phyloP scores from a whole-genome alignment of 2,329 filamentous ascomycete species.

The Purpureocillium takamizusanense region DNA sequence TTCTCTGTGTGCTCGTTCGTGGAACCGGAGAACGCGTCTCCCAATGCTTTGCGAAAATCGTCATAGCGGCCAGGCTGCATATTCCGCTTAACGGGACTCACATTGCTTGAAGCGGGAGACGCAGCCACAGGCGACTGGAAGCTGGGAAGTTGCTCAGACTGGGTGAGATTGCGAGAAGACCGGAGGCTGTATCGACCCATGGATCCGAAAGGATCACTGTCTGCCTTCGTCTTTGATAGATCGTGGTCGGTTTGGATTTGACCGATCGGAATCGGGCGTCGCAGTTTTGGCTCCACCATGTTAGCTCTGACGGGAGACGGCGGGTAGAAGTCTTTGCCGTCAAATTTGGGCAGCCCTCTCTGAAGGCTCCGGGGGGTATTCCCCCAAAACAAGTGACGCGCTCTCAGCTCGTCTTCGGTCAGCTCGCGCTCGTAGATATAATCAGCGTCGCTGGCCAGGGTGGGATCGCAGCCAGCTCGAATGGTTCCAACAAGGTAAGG shows the following conservation, averaged over 20 bases:
- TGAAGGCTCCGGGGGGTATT: slow-evolving; percentile 40
- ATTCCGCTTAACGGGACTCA: slow-evolving; percentile 13
- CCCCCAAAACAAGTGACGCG: slow-evolving; percentile 53
- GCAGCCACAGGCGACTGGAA: slow-evolving; percentile 11
- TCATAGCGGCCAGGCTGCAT: slow-evolving; percentile 15
- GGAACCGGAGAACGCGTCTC: slow-evolving; percentile 2
- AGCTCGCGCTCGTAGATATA: slow-evolving; percentile 48
- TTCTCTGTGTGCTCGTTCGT: slow-evolving; percentile 11
- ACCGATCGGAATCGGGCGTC: slow-evolving; percentile 1
- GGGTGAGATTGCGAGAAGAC: slow-evolving; percentile 17
- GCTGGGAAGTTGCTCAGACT: slow-evolving; percentile 21
- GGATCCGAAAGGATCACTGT: slow-evolving; percentile 13
- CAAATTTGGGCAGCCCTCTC: slow-evolving; percentile 51
- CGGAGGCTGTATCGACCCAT: slow-evolving; percentile 9
- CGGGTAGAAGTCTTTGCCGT: slow-evolving; percentile 56
- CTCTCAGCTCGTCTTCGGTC: slow-evolving; percentile 48
- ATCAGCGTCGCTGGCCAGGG: slow-evolving; percentile 32
- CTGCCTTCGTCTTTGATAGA: slow-evolving; percentile 2
- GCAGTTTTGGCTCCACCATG: not conserved
- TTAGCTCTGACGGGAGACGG: slow-evolving; percentile 33
- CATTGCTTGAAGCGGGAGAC: slow-evolving; percentile 11
- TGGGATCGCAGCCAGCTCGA: slow-evolving; percentile 32
- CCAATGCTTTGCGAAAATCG: slow-evolving; percentile 16
- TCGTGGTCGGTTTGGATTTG: slow-evolving; percentile 2
- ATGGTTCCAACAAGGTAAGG: slow-evolving; percentile 50